Evolutionary conservation across 2,329 filamentous ascomycete species (phyloP), one percentile per base, ranked within the genome.

Genomic region (Xylariaceae sp.): DNA sequence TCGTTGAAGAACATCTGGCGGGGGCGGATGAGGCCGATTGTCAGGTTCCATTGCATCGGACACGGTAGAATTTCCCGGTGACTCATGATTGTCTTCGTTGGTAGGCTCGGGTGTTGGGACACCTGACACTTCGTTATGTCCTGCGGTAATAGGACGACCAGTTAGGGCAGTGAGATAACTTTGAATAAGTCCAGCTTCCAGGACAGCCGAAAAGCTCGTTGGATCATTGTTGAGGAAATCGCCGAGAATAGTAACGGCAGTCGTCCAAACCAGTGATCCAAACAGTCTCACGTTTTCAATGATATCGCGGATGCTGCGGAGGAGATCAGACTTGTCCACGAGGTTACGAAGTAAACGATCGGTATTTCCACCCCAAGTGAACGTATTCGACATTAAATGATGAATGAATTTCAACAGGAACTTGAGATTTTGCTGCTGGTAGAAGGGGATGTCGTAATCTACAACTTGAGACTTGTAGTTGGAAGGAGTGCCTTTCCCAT

Each of bases 201-300:
- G 91, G 65, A 99, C 94, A 23, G 96, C 91, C 34, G 91, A 88
- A 72, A 96, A 99, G 73, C 94, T 99, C 0, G 94, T 99, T 0
- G 94, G 94, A 70, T 99, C 94, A 71, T 97, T 97, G 75, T 99
- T 95, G 68, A 99, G 96, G 74, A 99, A 99, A 68, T 91, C 93
- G 70, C 90, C 94, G 54, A 99, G 79, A 58, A 97, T 93, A 57
- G 88, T 92, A 62, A 96, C 90, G 5, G 92, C 89, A 72, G 92
- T 92, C 53, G 92, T 96, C 94, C 94, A 99, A 4, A 97, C 91
- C 60, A 94, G 88, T 1, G 93, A 94, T 10, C 94, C 94, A 71
- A 92, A 99, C 44, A 87, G 80, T 55, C 80, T 80, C 44, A 89
- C 87, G 68, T 96, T 88, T 64, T 88, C 86, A 64, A 97, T 88